These are phyloP conservation scores for Penicillium steckii DNA, from an alignment of 495 filamentous ascomycete genomes.

Conservation along the genomic window DNA sequence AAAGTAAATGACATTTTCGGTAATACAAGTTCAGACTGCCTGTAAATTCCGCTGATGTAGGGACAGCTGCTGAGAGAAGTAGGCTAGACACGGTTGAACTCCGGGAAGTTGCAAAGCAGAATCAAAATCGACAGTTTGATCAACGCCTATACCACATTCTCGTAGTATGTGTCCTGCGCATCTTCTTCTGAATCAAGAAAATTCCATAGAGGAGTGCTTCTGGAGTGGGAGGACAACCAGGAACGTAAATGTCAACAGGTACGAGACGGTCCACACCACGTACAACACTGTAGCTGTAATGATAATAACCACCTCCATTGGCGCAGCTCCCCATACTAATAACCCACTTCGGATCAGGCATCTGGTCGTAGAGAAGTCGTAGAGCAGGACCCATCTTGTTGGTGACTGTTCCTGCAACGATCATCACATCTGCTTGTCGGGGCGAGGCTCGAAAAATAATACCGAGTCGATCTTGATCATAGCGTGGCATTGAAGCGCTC, in stretches of 20 bases:
- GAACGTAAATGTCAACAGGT: slow-evolving; percentile 90
- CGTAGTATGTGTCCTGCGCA: slow-evolving; percentile 62
- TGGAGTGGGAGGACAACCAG: slow-evolving; percentile 84
- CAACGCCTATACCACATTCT: slow-evolving; percentile 39
- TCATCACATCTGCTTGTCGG: slow-evolving; percentile 92
- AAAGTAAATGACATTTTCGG: no score
- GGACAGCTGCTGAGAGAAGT: no score
- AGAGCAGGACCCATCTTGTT: slow-evolving; percentile 96
- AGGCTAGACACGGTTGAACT: no score
- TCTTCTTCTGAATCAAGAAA: slow-evolving; percentile 85
- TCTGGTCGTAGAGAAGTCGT: slow-evolving; percentile 91
- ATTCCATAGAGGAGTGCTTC: slow-evolving; percentile 90
- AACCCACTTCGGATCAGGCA: slow-evolving; percentile 92
- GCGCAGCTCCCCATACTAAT: slow-evolving; percentile 90
- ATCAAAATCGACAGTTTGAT: neutral
- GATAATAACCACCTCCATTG: slow-evolving; percentile 92
- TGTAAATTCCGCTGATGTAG: no score
- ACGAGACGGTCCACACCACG: slow-evolving; percentile 88
- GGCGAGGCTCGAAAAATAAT: slow-evolving; percentile 95
- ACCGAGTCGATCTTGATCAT: slow-evolving; percentile 88
- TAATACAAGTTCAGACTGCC: no score
- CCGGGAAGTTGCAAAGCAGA: neutral
- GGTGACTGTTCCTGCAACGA: slow-evolving; percentile 86
- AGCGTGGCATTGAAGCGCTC: slow-evolving; percentile 89
- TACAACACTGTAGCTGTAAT: slow-evolving; percentile 87